Evolutionary conservation across 345 rosid species (phyloP), one percentile per base, ranked within the genome.

Genomic region (Populus simonii): DNA sequence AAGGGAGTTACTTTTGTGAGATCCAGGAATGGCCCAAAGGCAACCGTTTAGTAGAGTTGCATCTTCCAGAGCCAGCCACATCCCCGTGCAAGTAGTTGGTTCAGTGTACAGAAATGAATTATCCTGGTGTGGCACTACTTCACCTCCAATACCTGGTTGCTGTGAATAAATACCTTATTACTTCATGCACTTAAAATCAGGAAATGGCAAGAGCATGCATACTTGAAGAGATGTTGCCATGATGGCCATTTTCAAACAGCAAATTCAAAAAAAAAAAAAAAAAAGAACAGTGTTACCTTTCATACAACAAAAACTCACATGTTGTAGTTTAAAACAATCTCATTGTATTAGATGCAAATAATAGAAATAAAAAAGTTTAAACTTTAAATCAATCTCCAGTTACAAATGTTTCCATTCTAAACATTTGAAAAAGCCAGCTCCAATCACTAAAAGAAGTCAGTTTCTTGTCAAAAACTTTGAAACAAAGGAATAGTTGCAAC

Each of bases 121-220:
- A 76, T 96, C 98, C 86, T 96, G 98, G 84, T 94, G 97, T 22
- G 98, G 98, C 73, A 87, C 91, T 68, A 96, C 99, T 86, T 93
- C 99, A 8, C 97, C 97, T 84, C 97, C 97, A 73, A 96, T 96
- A 49, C 98, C 97, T 22, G 98, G 98, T 96, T 96, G 99, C 98
- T 92, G 92, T 57, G 29, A 49, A 68, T 41, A 80, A 73, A 45
- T 71, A 11, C 43, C 66, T 41, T 20, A 59, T 77, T 25, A 79
- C 7, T 41, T 73, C 22, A 27, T 31, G 41, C 23, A 3, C 63
- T 41, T 39, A 18, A 75, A 62, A 55, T 31, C 17, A 74, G 59
- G 41, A n/a, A 29, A 75, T 5, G 57, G 35, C 12, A 36, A 51
- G 62, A 8, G 18, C 45, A 39, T 6, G 63, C 45, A 53, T 41